phyloP scores from a whole-genome alignment of 129 eudicot genomes.

The sunflower (Helianthus annuus) region DNA sequence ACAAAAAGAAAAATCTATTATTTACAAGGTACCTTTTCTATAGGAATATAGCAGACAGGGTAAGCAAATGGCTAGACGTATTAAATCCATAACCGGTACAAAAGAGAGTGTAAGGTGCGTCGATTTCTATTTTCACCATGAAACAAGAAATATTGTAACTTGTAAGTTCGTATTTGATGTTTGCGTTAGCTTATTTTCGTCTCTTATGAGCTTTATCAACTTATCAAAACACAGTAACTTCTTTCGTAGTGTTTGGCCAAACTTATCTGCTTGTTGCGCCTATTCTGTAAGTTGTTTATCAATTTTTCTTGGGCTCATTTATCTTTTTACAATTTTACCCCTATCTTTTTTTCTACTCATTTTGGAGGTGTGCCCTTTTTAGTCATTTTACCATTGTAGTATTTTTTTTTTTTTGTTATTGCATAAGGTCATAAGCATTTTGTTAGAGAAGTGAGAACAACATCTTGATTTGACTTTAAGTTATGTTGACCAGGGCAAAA shows the following conservation, averaged over 20 bases:
- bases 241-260: constrained; percentile 13
- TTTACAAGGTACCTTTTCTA: constrained; percentile 14
- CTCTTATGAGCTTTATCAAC: background rate
- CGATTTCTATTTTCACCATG: background rate
- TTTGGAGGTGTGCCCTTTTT: background rate
- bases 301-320: background rate
- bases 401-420: background rate
- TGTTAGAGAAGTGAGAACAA: background rate
- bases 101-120: constrained; percentile 74
- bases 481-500: constrained; percentile 51
- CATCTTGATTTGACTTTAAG: background rate
- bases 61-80: constrained; percentile 53
- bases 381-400: background rate
- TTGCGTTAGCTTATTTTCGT: background rate
- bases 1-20: background rate
- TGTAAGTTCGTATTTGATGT: background rate
- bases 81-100: constrained; percentile 63
- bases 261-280: background rate
- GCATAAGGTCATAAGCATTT: background rate
- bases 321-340: background rate
- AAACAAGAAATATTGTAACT: background rate
- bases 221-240: background rate
- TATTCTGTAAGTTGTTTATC: background rate
- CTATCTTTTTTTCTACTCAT: background rate
- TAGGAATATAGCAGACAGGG: constrained; percentile 65